These are phyloP conservation scores for Parathielavia hyrcaniae DNA, from an alignment of 495 filamentous ascomycete species.

Conservation along the genomic window DNA sequence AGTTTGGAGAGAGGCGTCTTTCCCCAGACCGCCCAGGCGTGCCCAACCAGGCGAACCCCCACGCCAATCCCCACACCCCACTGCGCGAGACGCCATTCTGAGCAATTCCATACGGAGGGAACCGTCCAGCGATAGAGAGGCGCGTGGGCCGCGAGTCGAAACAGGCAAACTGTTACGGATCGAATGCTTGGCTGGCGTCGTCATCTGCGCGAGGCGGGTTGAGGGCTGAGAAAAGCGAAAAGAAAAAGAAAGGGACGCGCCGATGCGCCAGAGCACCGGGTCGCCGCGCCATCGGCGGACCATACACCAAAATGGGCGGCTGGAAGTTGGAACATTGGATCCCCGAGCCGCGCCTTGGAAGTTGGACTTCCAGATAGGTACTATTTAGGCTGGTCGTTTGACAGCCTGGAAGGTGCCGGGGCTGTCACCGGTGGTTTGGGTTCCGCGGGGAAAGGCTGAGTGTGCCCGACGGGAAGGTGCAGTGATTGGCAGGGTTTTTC, in stretches of 20 bases:
- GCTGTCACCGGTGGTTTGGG: no score
- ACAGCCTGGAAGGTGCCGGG: no score
- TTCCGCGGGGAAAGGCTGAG: neutral
- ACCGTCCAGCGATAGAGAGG: conserved; percentile 9
- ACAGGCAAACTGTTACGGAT: conserved; percentile 11
- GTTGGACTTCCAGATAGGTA: neutral
- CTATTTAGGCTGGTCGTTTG: no score
- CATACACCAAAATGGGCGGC: neutral
- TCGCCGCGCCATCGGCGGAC: no score
- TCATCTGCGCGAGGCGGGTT: neutral
- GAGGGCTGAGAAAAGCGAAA: neutral
- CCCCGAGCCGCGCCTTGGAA: neutral
- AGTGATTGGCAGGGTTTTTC: conserved; percentile 16
- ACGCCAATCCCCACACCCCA: conserved; percentile 29
- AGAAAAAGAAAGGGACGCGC: neutral
- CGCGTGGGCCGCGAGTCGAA: conserved; percentile 1
- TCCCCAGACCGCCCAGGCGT: conserved; percentile 19
- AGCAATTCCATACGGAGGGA: no score
- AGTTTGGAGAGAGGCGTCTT: conserved; percentile 16
- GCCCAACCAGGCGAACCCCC: conserved; percentile 13
- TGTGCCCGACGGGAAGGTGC: neutral
- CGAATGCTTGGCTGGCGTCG: neutral
- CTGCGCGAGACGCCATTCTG: conserved; percentile 5
- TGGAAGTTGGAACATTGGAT: neutral
- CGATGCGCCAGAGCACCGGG: no score